These are phyloP conservation scores for Aspergillus sp. DNA, from an alignment of 2,329 filamentous ascomycete genomes.

Conservation along the genomic window DNA sequence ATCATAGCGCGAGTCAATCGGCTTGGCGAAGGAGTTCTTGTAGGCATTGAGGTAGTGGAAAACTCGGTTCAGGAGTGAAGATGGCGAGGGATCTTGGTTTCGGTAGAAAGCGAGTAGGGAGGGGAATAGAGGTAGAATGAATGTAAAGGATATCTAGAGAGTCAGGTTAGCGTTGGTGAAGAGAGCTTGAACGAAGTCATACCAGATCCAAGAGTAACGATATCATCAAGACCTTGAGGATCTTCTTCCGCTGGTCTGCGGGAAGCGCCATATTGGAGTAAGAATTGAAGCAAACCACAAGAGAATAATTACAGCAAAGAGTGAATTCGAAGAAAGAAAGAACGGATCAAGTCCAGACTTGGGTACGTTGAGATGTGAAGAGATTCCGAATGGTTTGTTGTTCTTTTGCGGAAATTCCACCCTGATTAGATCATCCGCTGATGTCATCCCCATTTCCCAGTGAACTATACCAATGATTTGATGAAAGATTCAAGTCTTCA, in stretches of 20 bases:
- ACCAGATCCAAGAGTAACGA: constrained; percentile 89
- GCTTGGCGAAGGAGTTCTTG: constrained; percentile 86
- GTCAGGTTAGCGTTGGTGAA: neutral
- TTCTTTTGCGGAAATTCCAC: neutral
- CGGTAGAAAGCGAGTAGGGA: constrained; percentile 96
- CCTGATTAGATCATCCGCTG: neutral
- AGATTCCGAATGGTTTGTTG: neutral
- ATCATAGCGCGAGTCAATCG: constrained; percentile 95
- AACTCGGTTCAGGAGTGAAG: constrained; percentile 73
- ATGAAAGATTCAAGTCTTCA: too few species aligned
- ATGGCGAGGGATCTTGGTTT: constrained; percentile 64
- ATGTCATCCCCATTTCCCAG: neutral
- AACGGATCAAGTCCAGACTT: neutral
- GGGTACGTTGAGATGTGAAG: neutral
- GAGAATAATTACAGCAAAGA: neutral
- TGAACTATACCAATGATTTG: too few species aligned
- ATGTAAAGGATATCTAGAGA: constrained; percentile 88
- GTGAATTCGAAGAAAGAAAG: neutral
- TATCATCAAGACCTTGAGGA: constrained; percentile 82
- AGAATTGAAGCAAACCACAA: neutral
- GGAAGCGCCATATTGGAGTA: constrained; percentile 33
- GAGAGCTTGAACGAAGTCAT: constrained; percentile 28
- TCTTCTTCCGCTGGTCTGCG: constrained; percentile 65
- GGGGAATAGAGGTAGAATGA: constrained; percentile 94
- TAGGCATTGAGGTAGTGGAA: constrained; percentile 85